A percentile compares a stretch with the other conserved stretches of the same genome.
Evolutionary conservation across 495 filamentous ascomycete genomes (phyloP).

Genomic region (Pyronema omphalodes): DNA sequence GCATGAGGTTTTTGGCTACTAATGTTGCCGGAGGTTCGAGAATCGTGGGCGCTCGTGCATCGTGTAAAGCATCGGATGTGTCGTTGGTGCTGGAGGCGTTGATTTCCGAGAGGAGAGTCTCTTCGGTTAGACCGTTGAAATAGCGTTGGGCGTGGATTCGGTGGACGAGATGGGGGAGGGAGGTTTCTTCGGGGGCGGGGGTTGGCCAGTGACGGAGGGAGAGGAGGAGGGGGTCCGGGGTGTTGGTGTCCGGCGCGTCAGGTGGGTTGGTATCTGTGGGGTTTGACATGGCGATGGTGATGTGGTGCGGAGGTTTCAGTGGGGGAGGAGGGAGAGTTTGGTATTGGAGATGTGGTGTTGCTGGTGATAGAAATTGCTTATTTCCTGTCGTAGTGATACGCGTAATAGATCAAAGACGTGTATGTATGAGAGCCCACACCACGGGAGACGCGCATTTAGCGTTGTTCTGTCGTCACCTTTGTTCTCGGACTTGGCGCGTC

Average conservation of each 20-base stretch:
- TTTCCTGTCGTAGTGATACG: too few relatives aligned
- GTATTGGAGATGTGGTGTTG: too few relatives aligned
- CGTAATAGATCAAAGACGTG: too few relatives aligned
- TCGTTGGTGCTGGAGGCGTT: constrained; percentile 12
- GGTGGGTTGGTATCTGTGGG: neutral
- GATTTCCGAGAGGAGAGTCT: constrained; percentile 16
- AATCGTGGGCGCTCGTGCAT: constrained; percentile 13
- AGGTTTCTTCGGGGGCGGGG: constrained; percentile 36
- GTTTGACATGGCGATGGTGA: too few relatives aligned
- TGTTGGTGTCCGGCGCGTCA: neutral
- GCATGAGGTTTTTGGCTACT: constrained; percentile 14
- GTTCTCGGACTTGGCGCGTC: too few relatives aligned
- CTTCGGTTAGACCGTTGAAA: constrained; percentile 35
- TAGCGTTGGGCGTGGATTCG: constrained; percentile 56
- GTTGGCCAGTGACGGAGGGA: constrained; percentile 45
- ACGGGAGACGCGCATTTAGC: too few relatives aligned
- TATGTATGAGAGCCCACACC: too few relatives aligned
- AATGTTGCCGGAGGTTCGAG: constrained; percentile 10
- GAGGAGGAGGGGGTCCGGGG: constrained; percentile 25
- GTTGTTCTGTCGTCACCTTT: too few relatives aligned
- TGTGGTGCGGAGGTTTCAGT: too few relatives aligned
- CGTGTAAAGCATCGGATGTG: constrained; percentile 14
- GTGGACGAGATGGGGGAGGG: constrained; percentile 47
- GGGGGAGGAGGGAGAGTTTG: too few relatives aligned
- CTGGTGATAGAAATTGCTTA: too few relatives aligned